Conservation (phyloP, 2,329 filamentous ascomycete genomes). For the Talaromyces sp. region DNA sequence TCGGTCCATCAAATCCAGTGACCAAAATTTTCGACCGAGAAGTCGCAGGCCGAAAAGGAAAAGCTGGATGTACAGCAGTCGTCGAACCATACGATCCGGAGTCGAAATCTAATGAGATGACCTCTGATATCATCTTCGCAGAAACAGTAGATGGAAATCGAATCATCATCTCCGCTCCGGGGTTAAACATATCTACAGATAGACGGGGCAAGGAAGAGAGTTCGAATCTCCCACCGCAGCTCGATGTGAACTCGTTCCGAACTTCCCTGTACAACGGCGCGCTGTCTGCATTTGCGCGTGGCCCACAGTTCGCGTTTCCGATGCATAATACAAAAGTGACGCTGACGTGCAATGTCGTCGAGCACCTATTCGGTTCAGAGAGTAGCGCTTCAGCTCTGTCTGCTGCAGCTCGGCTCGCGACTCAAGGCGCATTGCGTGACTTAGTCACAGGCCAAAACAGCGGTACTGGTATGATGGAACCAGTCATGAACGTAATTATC, state of each 20-base stretch:
- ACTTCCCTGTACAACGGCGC: constrained; percentile 70
- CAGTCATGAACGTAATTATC: constrained; percentile 87
- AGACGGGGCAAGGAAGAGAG: constrained; percentile 40
- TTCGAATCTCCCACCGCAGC: constrained; percentile 53
- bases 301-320: constrained; percentile 75
- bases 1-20: constrained; percentile 54
- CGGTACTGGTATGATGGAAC: constrained; percentile 72
- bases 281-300: constrained; percentile 77
- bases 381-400: constrained; percentile 66
- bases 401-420: constrained; percentile 65
- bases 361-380: constrained; percentile 64
- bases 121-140: constrained; percentile 36
- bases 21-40: constrained; percentile 70
- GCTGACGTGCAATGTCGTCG: constrained; percentile 63
- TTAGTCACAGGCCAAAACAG: constrained; percentile 41
- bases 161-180: constrained; percentile 55
- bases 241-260: constrained; percentile 50
- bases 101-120: constrained; percentile 23
- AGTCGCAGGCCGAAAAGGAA: constrained; percentile 74
- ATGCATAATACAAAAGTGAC: constrained; percentile 71
- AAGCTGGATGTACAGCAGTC: constrained; percentile 68
- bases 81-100: constrained; percentile 57
- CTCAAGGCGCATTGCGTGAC: constrained; percentile 65
- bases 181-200: constrained; percentile 40
- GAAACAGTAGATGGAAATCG: constrained; percentile 66